Evolutionary conservation across 2,329 filamentous ascomycete genomes (phyloP).

Genomic region (Diaporthe amygdali): DNA sequence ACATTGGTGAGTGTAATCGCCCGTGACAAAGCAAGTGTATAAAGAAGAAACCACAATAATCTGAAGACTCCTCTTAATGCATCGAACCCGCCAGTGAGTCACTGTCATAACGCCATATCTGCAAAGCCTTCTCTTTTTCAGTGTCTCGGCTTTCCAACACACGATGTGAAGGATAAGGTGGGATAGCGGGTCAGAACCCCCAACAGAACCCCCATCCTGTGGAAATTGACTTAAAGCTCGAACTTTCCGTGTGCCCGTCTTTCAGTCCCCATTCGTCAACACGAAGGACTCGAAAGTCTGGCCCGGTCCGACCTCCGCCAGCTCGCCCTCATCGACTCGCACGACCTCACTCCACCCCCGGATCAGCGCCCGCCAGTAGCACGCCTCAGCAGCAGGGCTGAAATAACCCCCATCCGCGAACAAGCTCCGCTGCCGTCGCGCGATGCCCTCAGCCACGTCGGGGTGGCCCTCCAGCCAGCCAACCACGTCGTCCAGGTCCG

Average conservation of each 20-base stretch:
- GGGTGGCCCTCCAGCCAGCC: conserved; percentile 51
- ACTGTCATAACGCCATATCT: background rate
- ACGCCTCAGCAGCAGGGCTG: conserved; percentile 55
- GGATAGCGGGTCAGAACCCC: no score
- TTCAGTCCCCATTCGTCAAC: conserved; percentile 33
- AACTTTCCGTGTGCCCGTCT: background rate
- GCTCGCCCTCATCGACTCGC: conserved; percentile 39
- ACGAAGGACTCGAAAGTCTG: conserved; percentile 47
- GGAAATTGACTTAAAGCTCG: background rate
- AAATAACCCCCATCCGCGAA: conserved; percentile 51
- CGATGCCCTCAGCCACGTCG: conserved; percentile 50
- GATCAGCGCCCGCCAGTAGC: conserved; percentile 58
- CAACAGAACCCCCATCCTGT: background rate
- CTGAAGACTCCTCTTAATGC: background rate
- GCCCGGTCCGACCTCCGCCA: conserved; percentile 37
- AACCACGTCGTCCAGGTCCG: conserved; percentile 52
- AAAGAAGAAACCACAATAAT: background rate
- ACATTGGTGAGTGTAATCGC: background rate
- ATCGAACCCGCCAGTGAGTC: background rate
- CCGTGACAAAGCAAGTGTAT: no score
- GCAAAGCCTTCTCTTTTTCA: background rate
- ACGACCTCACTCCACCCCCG: conserved; percentile 52
- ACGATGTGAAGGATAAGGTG: background rate
- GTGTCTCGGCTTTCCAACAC: background rate
- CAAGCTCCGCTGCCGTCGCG: conserved; percentile 48